These are phyloP conservation scores for Gossypioides kirkii DNA, from an alignment of 345 rosid species.

Conservation along the genomic window DNA sequence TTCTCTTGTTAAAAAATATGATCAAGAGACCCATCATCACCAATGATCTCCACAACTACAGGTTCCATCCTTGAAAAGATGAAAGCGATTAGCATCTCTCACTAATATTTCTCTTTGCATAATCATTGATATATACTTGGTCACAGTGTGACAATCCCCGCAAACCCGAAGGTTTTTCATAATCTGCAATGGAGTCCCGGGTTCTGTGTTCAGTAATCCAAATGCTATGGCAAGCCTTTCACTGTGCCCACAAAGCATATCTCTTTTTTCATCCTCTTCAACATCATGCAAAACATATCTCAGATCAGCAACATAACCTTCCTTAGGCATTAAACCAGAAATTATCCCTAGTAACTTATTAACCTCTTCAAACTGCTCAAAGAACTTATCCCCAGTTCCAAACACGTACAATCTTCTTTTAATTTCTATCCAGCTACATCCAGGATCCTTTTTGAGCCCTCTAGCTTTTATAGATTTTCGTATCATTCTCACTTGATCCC, in stretches of 20 bases:
- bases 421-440: constrained; percentile 57
- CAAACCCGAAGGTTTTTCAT: constrained; percentile 80
- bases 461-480: constrained; percentile 36
- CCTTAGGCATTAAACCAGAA: constrained; percentile 41
- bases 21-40: constrained; percentile 35
- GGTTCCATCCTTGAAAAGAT: constrained; percentile 51
- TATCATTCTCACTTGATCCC: constrained; percentile 50
- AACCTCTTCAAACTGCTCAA: constrained; percentile 45
- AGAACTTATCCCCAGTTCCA: constrained; percentile 41
- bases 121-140: constrained; percentile 50
- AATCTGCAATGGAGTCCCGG: constrained; percentile 51
- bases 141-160: constrained; percentile 65
- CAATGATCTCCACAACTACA: constrained; percentile 70
- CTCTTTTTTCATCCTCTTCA: constrained; percentile 55
- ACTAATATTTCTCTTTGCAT: constrained; percentile 57
- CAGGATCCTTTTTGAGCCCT: constrained; percentile 46
- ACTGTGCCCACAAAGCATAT: constrained; percentile 55
- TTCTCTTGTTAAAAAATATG: not conserved
- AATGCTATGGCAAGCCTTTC: constrained; percentile 74
- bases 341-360: constrained; percentile 36
- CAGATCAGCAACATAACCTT: constrained; percentile 59
- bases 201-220: constrained; percentile 54
- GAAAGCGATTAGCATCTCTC: constrained; percentile 68
- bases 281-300: constrained; percentile 50
- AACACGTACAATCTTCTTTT: constrained; percentile 35